Base-by-base conservation (phyloP, 2,329 filamentous ascomycete species). In the Trichoderma sp. region DNA sequence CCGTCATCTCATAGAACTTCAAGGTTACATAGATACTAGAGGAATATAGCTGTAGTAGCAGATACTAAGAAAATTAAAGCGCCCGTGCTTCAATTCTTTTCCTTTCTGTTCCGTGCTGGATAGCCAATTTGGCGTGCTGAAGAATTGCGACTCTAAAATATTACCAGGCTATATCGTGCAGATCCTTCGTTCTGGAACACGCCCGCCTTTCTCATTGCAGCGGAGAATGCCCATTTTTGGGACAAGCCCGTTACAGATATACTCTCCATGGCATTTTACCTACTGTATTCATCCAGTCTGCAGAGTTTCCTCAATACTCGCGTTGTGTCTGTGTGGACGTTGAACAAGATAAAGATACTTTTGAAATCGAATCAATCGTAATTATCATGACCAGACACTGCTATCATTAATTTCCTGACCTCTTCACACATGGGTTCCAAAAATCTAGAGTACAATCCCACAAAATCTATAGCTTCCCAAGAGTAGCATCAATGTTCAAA, bases 401-500 rank as follows among this genome's bases (percentile, higher is more conserved):
- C 55, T 17, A 34, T 68, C 66, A 68, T 68, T 68, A 59, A 64
- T 53, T 61, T 68, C 70, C 43, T 62, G 58, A 34, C 57, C 13
- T 70, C 58, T 53, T 70, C 50, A 28, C 39, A 61, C 63, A n/a
- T 50, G n/a, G 69, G 20, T 57, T 57, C 26, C n/a, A 61, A 47
- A 36, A 36, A 62, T 68, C 63, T 71, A 71, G 64, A 68, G 70
- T 71, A 71, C 63, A 71, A 53, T 68, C 64, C 53, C 58, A 68
- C 39, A 62, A 62, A 59, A 66, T 58, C 70, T 71, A 71, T 71
- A 39, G 32, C 70, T 59, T 61, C 58, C 63, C 70, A 68, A 68
- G 47, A 68, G 66, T 26, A 59, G 36, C 55, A 68, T 68, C 12
- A 68, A 61, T 68, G 30, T 57, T 68, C 66, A 68, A 68, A 68